Percentiles rank a stretch among this genome's conserved stretches.
These are phyloP conservation scores for Blastobotrys apis DNA, from an alignment of 1,139 yeast species.

Conservation along the genomic window DNA sequence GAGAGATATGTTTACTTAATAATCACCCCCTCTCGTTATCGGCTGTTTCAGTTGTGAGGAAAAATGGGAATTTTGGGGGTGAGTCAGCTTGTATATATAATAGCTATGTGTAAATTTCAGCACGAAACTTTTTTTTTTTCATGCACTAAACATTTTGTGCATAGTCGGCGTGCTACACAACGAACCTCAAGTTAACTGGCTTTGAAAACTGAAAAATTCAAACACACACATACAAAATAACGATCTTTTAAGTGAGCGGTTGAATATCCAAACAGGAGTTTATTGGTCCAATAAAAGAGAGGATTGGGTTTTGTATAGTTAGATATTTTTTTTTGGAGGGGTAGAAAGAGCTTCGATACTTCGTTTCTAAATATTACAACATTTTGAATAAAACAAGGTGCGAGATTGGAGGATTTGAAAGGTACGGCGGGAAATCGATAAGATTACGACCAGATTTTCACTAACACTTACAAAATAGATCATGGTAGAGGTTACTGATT, in stretches of 20 bases:
- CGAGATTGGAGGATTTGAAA: not conserved
- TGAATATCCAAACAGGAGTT: too few species aligned
- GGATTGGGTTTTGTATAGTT: too few species aligned
- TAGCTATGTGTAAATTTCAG: too few species aligned
- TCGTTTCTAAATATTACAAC: not conserved
- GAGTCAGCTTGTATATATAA: too few species aligned
- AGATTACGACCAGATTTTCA: not conserved
- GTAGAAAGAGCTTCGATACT: not conserved
- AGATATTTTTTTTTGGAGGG: not conserved
- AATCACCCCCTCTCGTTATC: slow-evolving; percentile 19
- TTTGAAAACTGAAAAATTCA: not conserved
- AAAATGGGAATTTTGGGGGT: not conserved
- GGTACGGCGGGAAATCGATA: not conserved
- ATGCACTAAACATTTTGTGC: not conserved
- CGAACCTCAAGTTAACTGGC: not conserved
- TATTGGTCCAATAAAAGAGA: too few species aligned
- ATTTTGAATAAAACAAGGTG: not conserved
- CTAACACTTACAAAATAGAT: not conserved
- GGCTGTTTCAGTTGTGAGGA: slow-evolving; percentile 19
- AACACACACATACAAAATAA: not conserved
- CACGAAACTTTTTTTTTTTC: not conserved
- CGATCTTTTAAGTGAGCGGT: too few species aligned
- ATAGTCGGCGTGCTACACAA: not conserved
- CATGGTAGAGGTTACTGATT: slow-evolving; percentile 8
- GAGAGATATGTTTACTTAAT: too few species aligned